Evolutionary conservation across 2,329 filamentous ascomycete species (phyloP).

Genomic region (Colletotrichum filicis): DNA sequence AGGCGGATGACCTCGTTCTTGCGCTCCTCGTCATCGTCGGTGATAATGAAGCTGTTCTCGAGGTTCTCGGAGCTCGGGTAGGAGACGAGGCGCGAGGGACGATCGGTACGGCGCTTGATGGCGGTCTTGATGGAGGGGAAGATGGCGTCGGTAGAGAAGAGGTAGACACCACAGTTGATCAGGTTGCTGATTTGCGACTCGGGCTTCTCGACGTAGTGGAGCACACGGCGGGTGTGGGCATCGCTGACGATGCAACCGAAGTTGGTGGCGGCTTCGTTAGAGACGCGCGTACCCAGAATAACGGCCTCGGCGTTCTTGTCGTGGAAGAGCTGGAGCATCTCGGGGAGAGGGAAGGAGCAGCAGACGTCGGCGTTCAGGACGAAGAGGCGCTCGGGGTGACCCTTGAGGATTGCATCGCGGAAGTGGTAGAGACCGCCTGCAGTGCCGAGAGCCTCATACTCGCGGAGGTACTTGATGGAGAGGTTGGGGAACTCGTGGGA

Average conservation of each 20-base stretch:
- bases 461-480: conserved; percentile 93
- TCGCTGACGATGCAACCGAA: conserved; percentile 99
- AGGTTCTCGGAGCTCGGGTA: conserved; percentile 97
- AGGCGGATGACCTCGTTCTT: conserved; percentile 91
- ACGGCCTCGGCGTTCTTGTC: conserved; percentile 97
- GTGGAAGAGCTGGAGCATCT: conserved; percentile 95
- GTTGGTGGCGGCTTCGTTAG: conserved; percentile 91
- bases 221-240: conserved; percentile 90
- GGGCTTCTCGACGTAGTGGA: conserved; percentile 99
- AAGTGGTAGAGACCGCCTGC: conserved; percentile 98
- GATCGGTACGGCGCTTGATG: conserved; percentile 94
- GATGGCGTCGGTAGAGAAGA: conserved; percentile 94
- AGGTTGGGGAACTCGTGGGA: conserved; percentile 86
- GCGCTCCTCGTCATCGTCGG: conserved; percentile 69
- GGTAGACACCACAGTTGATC: conserved; percentile 99
- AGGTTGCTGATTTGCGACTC: conserved; percentile 97
- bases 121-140: conserved; percentile 95
- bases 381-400: conserved; percentile 93
- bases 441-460: conserved; percentile 96
- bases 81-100: conserved; percentile 84
- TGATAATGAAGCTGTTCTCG: conserved; percentile 68
- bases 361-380: conserved; percentile 98
- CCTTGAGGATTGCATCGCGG: conserved; percentile 98
- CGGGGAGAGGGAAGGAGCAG: conserved; percentile 95
- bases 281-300: conserved; percentile 91